Evolutionary conservation across 768 basidiomycete genomes (phyloP), one percentile per base, ranked within the genome.

Genomic region (Galerina sulciceps): DNA sequence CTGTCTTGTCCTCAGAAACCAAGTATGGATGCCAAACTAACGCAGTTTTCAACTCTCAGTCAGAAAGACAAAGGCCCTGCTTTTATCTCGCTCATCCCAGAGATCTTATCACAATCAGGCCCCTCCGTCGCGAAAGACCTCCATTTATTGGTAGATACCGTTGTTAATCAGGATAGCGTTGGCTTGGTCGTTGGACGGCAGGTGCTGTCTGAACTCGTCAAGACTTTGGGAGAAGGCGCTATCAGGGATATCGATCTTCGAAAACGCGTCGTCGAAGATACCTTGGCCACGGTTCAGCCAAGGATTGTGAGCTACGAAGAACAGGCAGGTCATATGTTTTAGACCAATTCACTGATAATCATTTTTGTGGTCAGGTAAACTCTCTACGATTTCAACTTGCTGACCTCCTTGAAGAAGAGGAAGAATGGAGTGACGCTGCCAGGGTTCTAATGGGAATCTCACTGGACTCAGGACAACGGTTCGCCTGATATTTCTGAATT

Each of bases 401-500:
- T 2, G 89, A 96, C 73, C 79, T 97, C 8, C 79, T 96, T 11
- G 94, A 97, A 69, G 70, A 79, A 3, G 93, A 96, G 53, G 96
- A 99, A 71, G 93, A 94, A 70, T 99, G 94, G 91, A 89, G 88
- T 59, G 91, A 88, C 49, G 94, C 97, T 13, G 97, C 97, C 0
- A 87, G 88, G 51, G 90, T 96, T 36, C 82, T 99, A 41, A 96
- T 93, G 85, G 88, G 89, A 40, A 94, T 99, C 41, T 94, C 94
- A 6, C 80, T 97, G 41, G 96, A 99, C 71, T 90, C 93, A 20
- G 88, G 90, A 26, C 87, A 91, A 70, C 84, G 94, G 96, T 94
- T 60, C 46, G 62, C 41, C 6, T 10, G 26, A 10, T 41, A 11
- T 41, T 46, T 1, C 14, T 22, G 11, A n/a, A 20, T 14, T 11